Base-by-base conservation (phyloP, 2,329 filamentous ascomycete species). In the Fusarium mundagurra region DNA sequence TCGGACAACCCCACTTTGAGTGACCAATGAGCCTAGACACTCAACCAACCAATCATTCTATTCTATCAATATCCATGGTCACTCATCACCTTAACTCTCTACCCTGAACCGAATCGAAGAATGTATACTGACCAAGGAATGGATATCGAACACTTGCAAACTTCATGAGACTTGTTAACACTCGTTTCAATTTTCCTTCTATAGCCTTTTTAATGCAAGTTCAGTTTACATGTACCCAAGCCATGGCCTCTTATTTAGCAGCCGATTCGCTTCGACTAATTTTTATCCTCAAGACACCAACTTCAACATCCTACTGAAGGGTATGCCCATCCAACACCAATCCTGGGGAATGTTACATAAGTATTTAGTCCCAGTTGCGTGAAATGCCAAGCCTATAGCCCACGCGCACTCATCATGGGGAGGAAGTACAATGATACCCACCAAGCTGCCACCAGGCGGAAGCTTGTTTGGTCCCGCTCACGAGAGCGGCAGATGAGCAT, bases 341-440 rank as follows among this genome's bases (percentile, higher is more conserved):
- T 13, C 11, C 4, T 2, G 13, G n/a, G 10, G 6, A 34, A n/a
- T 13, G 27, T 10, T 16, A 11, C 20, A 22, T 11, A 45, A 18
- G 14, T n/a, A n/a, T 14, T 29, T 13, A 38, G 10, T n/a, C 6
- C 7, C 7, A 14, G 41, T 36, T 22, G 31, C 33, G 36, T 16
- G 14, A 31, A 14, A n/a, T 29, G n/a, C 36, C 14, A 61, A 39
- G n/a, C 22, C 18, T 66, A 70, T 6, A 70, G 41, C 10, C 71
- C 71, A 31, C 36, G 39, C 9, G 55, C 34, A 29, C 34, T 68
- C 67, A 74, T 69, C 58, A 75, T 34, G 9, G 73, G 73, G 22
- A 75, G 44, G 41, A 69, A 75, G 16, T 75, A 75, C 17, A 75
- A 45, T 2, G 70, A 51, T 20, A 75, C 27, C 73, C 73, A 76